Conservation (phyloP, 108 stramenopile genomes). For the Fragilaria radians region DNA sequence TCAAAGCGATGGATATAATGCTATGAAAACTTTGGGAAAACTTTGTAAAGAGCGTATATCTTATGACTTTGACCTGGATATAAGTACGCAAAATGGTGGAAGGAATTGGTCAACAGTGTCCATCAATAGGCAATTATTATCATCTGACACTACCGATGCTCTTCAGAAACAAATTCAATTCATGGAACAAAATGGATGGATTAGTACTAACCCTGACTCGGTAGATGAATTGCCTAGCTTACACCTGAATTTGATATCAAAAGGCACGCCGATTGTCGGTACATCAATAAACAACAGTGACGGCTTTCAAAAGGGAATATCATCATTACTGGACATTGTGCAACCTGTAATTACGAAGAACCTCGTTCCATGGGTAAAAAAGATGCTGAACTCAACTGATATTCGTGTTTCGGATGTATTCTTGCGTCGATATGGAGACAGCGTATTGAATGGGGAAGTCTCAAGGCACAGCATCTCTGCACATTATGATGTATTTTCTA, state of each 20-base stretch:
- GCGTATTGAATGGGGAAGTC: constrained; percentile 11
- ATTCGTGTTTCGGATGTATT: constrained; percentile 64
- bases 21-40: no score
- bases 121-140: constrained; percentile 14
- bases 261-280: constrained; percentile 44
- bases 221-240: constrained; percentile 71
- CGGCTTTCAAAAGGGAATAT: constrained; percentile 28
- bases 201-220: constrained; percentile 65
- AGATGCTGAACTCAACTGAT: constrained; percentile 16
- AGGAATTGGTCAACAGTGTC: constrained; percentile 12
- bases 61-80: no score
- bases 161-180: constrained; percentile 10
- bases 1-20: no score
- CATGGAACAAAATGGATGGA: constrained; percentile 37
- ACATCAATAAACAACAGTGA: no score
- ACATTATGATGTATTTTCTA: constrained; percentile 64
- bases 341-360: constrained; percentile 40
- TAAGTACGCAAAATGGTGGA: no score
- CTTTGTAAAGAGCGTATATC: no score
- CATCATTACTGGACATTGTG: constrained; percentile 29
- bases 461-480: constrained; percentile 46
- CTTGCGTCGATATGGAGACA: constrained; percentile 56
- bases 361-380: constrained; percentile 34
- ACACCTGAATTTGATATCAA: constrained; percentile 59
- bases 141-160: constrained; percentile 5